These are phyloP conservation scores for Candida anglica DNA, from an alignment of 805 yeast genomes.

Conservation along the genomic window DNA sequence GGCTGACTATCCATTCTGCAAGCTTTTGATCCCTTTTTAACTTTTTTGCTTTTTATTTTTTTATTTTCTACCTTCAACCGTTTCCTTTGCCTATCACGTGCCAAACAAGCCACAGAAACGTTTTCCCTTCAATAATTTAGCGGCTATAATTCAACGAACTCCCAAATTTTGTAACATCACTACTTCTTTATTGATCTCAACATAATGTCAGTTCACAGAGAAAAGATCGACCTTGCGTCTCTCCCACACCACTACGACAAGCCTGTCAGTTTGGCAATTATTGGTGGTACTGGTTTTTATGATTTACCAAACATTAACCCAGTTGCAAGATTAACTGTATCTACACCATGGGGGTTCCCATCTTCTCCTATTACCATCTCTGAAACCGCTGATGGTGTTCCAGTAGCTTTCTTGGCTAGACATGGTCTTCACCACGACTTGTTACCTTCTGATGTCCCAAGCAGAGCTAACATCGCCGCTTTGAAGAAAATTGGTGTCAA, in stretches of 20 bases:
- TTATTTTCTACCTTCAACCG: too few species aligned
- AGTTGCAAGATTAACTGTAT: slow-evolving; percentile 74
- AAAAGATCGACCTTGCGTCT: slow-evolving; percentile 16
- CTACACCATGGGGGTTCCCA: slow-evolving; percentile 98
- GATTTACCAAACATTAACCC: slow-evolving; percentile 77
- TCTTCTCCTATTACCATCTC: slow-evolving; percentile 91
- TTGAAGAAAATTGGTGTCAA: slow-evolving; percentile 82
- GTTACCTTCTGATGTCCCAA: slow-evolving; percentile 89
- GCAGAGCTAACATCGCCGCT: slow-evolving; percentile 93
- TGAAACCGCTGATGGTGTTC: slow-evolving; percentile 69
- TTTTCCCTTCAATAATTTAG: neutral
- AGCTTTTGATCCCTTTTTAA: too few species aligned
- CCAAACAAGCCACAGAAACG: neutral
- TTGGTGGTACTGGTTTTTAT: slow-evolving; percentile 98
- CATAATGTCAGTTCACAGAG: slow-evolving; percentile 35
- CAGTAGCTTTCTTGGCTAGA: slow-evolving; percentile 91
- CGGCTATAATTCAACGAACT: too few species aligned
- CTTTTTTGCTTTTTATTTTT: too few species aligned
- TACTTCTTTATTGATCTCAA: too few species aligned
- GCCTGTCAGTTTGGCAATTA: slow-evolving; percentile 78
- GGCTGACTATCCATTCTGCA: too few species aligned
- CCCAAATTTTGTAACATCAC: too few species aligned
- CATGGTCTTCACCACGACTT: slow-evolving; percentile 90
- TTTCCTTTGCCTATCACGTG: too few species aligned
- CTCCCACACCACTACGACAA: slow-evolving; percentile 55